phyloP scores from a whole-genome alignment of 257 asterid genomes.

The Solanum medicagineum region DNA sequence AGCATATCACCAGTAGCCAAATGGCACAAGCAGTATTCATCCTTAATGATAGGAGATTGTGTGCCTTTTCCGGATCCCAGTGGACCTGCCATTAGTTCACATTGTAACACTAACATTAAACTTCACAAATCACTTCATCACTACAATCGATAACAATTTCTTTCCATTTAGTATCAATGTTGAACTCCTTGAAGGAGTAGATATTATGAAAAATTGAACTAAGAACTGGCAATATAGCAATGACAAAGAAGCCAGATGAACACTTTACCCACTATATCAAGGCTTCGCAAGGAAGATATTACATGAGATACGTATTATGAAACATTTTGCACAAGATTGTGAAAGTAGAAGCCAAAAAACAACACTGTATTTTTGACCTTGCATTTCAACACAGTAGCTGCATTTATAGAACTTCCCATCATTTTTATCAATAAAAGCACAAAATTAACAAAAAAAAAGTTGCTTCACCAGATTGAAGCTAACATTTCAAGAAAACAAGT shows the following conservation, averaged over 20 bases:
- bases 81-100: slow-evolving; percentile 46
- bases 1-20: slow-evolving; percentile 99
- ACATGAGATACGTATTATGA: neutral
- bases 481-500: neutral
- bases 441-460: neutral
- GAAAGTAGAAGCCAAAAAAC: neutral
- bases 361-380: neutral
- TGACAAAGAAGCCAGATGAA: neutral
- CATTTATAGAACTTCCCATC: neutral
- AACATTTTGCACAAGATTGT: neutral
- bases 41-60: slow-evolving; percentile 87
- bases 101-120: neutral
- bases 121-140: neutral
- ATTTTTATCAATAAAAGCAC: neutral
- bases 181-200: neutral
- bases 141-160: neutral
- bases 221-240: neutral
- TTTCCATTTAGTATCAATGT: neutral
- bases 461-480: neutral
- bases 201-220: neutral
- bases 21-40: slow-evolving; percentile 85
- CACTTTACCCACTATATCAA: neutral
- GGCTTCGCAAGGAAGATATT: neutral
- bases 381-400: neutral
- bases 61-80: slow-evolving; percentile 98